A percentile compares a stretch with the other conserved stretches of the same genome.
These are phyloP conservation scores for Acanthochlamys bracteata DNA, from an alignment of 106 monocot genomes.

Conservation along the genomic window DNA sequence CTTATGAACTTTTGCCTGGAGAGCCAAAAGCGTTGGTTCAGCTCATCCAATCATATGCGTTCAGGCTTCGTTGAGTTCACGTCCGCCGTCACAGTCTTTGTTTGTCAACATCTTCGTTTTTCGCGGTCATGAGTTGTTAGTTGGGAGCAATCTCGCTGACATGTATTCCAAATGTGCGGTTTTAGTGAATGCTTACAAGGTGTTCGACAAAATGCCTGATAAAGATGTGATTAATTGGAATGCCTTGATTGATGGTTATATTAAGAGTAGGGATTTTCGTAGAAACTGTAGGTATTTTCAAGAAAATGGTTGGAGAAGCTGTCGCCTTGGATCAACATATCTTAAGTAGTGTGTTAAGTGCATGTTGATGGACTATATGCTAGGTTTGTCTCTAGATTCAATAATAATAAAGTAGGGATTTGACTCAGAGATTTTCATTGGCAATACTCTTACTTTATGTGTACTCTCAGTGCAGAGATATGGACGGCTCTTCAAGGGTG, in stretches of 20 bases:
- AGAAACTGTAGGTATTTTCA: conserved; percentile 21
- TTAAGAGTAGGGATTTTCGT: conserved; percentile 31
- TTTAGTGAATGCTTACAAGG: conserved; percentile 11
- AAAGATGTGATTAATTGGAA: conserved; percentile 53
- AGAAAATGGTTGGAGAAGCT: conserved; percentile 8
- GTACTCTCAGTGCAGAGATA: conserved; percentile 41
- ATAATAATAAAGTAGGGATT: conserved; percentile 21
- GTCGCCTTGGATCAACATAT: conserved; percentile 25
- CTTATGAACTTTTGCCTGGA: not conserved
- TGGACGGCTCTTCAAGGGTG: conserved; percentile 27
- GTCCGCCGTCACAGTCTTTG: conserved; percentile 13
- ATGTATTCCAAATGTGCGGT: conserved; percentile 43
- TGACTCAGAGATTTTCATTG: conserved; percentile 1
- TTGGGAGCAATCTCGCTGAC: conserved; percentile 43
- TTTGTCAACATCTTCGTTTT: conserved; percentile 22
- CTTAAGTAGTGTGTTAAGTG: conserved; percentile 23
- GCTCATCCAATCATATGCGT: conserved; percentile 34
- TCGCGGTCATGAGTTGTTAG: conserved; percentile 34
- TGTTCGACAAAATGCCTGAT: conserved; percentile 30
- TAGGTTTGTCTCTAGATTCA: conserved; percentile 23
- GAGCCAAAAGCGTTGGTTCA: conserved; percentile 20
- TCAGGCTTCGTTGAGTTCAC: conserved; percentile 24
- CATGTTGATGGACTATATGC: conserved; percentile 12
- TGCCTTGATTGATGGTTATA: conserved; percentile 44
- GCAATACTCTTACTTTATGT: conserved; percentile 31